Conservation (phyloP, 306 rosid genomes). For the Malus sieversii region DNA sequence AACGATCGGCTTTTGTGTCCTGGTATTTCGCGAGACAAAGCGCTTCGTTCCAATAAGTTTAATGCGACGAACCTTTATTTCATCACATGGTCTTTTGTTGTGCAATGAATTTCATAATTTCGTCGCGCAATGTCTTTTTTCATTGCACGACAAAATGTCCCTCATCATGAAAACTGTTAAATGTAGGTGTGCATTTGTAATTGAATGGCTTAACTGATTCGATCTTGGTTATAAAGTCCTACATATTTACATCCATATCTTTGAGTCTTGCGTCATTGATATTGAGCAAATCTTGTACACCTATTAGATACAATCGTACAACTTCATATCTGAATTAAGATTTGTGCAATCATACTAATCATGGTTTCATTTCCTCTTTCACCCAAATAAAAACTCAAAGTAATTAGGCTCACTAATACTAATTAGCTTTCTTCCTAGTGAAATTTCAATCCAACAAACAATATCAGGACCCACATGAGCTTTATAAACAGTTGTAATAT, state of each 20-base stretch:
- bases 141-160: too few relatives aligned
- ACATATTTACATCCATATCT: neutral
- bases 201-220: too few relatives aligned
- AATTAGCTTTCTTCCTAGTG: constrained; percentile 27
- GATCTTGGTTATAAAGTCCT: too few relatives aligned
- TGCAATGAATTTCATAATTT: too few relatives aligned
- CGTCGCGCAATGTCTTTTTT: too few relatives aligned
- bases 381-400: constrained; percentile 17
- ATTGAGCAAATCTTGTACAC: constrained; percentile 26
- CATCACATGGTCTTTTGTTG: too few relatives aligned
- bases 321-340: constrained; percentile 8
- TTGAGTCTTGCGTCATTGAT: constrained; percentile 1
- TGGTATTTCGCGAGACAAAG: too few relatives aligned
- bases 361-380: constrained; percentile 2
- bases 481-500: neutral
- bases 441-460: constrained; percentile 38
- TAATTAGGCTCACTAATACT: neutral
- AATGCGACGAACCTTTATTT: too few relatives aligned
- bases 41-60: too few relatives aligned
- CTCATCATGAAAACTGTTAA: too few relatives aligned
- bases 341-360: constrained; percentile 13
- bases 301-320: constrained; percentile 2
- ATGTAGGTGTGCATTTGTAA: too few relatives aligned
- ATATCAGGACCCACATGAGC: neutral
- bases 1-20: too few relatives aligned